Evolutionary conservation across 2,329 filamentous ascomycete species (phyloP).

Genomic region (Cytospora piceae): DNA sequence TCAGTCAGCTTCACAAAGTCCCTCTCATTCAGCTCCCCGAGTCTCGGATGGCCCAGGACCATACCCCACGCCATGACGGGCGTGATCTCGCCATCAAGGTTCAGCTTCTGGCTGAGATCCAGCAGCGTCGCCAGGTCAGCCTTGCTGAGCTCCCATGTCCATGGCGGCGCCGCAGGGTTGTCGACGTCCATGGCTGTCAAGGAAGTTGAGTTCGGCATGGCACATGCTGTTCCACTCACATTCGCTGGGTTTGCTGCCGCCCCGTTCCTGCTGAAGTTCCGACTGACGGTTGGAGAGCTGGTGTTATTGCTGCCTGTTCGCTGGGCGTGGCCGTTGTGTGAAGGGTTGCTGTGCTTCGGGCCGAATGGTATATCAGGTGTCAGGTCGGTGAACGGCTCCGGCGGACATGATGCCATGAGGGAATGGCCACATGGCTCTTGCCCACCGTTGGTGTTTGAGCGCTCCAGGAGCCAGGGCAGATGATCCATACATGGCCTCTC

Average conservation of each 20-base stretch:
- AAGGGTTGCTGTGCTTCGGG: conserved; percentile 41
- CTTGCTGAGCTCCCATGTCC: conserved; percentile 80
- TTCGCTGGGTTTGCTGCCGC: background rate
- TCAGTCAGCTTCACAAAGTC: conserved; percentile 75
- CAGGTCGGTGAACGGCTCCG: conserved; percentile 60
- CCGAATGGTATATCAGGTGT: conserved; percentile 58
- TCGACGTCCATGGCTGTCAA: conserved; percentile 17
- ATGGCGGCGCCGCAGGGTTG: conserved; percentile 45
- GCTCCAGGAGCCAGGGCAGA: conserved; percentile 75
- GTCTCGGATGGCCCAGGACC: conserved; percentile 72
- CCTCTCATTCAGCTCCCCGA: conserved; percentile 64
- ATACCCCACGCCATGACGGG: conserved; percentile 94
- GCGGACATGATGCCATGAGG: conserved; percentile 89
- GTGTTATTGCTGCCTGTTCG: conserved; percentile 42
- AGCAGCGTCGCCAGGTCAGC: conserved; percentile 79
- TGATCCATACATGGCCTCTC: conserved; percentile 94
- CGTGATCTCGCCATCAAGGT: conserved; percentile 88
- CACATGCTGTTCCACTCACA: background rate
- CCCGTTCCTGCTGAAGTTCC: conserved; percentile 19
- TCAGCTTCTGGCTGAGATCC: conserved; percentile 79
- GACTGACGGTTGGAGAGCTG: conserved; percentile 28
- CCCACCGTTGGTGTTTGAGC: conserved; percentile 60
- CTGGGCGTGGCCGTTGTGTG: conserved; percentile 28
- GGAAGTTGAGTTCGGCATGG: background rate
- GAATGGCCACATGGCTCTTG: conserved; percentile 80